Evolutionary conservation across 148 eudicot species (phyloP), one percentile per base, ranked within the genome.

Genomic region (Vaccinium macrocarpon): DNA sequence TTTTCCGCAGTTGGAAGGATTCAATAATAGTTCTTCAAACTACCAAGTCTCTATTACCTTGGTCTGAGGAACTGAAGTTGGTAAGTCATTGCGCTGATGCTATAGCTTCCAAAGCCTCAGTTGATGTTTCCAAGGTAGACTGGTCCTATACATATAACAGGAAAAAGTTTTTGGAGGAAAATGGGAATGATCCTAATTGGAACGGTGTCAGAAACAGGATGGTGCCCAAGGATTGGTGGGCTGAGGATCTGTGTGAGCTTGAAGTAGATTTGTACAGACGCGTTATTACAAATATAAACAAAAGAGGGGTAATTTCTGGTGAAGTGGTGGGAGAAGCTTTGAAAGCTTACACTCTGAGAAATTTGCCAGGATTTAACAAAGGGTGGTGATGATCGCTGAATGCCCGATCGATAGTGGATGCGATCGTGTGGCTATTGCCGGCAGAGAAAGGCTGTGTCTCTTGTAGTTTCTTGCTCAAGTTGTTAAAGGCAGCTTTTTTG

Each of bases 171-270:
- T 90, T 89, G 0, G 93, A 91, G 79, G 99, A 93, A 88, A 91
- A 86, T 62, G 95, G 94, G 59, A 86, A 64, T 38, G 93, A 89
- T 46, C 81, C 86, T 5, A 87, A 80, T 75, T 83, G 86, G 87
- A 89, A 87, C 66, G 96, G 91, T 81, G 89, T 90, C 48, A 86
- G 90, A 84, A 88, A 83, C 86, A 87, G 91, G 81, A 83, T 80
- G 27, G 92, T 95, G 46, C 99, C 99, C 3, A 90, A 83, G 35
- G 98, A 97, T 78, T 97, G 99, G 99, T 97, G 98, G 98, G 97
- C 92, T 55, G 98, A 97, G 92, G 99, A 97, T 84, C 87, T 97
- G 80, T 91, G 93, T 84, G 98, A 93, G 89, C 95, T 97, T 76
- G 99, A 93, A 76, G 85, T 91, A 82, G 94, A 90, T 83, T 85